A percentile compares a stretch with the other conserved stretches of the same genome.
Conservation (phyloP, 139 green algal species). For the Closterium sp. region DNA sequence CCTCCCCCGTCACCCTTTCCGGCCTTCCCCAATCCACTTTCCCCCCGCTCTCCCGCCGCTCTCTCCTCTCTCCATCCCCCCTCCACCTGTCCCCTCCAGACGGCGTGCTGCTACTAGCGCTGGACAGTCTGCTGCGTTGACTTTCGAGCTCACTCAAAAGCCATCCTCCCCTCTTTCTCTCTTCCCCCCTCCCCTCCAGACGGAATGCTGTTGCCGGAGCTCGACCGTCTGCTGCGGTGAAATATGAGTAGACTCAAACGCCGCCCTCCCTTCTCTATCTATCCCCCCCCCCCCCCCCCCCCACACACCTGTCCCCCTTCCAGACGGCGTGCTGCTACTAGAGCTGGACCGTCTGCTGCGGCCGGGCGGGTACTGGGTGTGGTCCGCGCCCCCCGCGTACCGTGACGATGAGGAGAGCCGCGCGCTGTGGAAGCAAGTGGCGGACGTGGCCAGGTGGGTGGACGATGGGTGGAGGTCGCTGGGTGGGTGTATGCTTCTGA, state of each 20-base stretch:
- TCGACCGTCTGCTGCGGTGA: too few relatives aligned
- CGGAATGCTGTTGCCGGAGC: too few relatives aligned
- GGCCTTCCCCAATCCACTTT: not conserved
- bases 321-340: slow-evolving; percentile 19
- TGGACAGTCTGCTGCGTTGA: slow-evolving; percentile 19
- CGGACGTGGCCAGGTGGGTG: not conserved
- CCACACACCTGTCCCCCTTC: not conserved
- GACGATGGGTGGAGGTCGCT: not conserved
- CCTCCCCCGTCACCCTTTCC: not conserved
- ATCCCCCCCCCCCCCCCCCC: too few relatives aligned
- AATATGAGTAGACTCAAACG: too few relatives aligned
- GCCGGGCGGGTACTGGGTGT: slow-evolving; percentile 18
- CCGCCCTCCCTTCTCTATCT: too few relatives aligned
- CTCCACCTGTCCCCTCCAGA: not conserved
- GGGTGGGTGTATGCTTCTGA: not conserved
- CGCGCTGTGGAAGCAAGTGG: not conserved
- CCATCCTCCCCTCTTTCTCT: too few relatives aligned
- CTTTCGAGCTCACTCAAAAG: too few relatives aligned
- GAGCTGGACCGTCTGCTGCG: slow-evolving; percentile 21
- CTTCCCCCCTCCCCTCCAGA: too few relatives aligned
- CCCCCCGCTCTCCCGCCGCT: not conserved
- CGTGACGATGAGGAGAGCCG: slow-evolving; percentile 6
- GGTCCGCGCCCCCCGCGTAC: slow-evolving; percentile 17
- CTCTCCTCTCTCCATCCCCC: not conserved
- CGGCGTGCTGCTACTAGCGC: slow-evolving; percentile 17